Evolutionary conservation across 192 early-diverging fungal genomes (phyloP).

Genomic region (Phlyctochytrium arcticum): DNA sequence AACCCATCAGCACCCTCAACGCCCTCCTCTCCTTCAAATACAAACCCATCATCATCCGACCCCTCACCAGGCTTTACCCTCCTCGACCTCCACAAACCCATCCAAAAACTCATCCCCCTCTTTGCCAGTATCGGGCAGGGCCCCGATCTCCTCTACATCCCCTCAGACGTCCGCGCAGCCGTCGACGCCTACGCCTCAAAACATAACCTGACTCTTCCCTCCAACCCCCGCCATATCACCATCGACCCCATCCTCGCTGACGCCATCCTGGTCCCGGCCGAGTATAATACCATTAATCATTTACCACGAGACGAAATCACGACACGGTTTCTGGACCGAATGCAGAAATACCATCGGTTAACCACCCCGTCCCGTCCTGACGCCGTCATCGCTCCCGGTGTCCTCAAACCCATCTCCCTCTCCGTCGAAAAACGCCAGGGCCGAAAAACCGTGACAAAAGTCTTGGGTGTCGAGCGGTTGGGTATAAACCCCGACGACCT

Average conservation of each 20-base stretch:
- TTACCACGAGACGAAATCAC: slow-evolving; percentile 58
- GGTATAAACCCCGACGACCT: slow-evolving; percentile 60
- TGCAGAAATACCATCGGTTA: slow-evolving; percentile 53
- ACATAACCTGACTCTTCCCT: slow-evolving; percentile 37
- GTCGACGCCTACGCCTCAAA: slow-evolving; percentile 62
- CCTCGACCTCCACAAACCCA: too few species aligned
- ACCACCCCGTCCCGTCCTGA: slow-evolving; percentile 33
- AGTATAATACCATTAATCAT: slow-evolving; percentile 51
- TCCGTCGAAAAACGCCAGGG: slow-evolving; percentile 57
- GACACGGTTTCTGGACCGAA: slow-evolving; percentile 26
- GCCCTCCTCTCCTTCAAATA: too few species aligned
- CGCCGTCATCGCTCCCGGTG: not conserved
- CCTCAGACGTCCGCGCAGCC: slow-evolving; percentile 53
- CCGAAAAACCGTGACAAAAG: slow-evolving; percentile 61
- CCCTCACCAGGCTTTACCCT: too few species aligned
- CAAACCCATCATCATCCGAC: too few species aligned
- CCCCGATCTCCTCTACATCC: slow-evolving; percentile 54
- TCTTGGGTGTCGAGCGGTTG: slow-evolving; percentile 61
- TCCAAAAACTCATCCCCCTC: too few species aligned
- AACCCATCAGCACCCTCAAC: too few species aligned
- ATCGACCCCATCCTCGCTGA: slow-evolving; percentile 66
- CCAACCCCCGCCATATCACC: slow-evolving; percentile 45
- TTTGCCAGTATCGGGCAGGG: too few species aligned
- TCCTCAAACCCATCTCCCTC: slow-evolving; percentile 45
- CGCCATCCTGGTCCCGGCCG: slow-evolving; percentile 62